These are phyloP conservation scores for Psilocybe cubensis DNA, from an alignment of 768 basidiomycete species.

Conservation along the genomic window DNA sequence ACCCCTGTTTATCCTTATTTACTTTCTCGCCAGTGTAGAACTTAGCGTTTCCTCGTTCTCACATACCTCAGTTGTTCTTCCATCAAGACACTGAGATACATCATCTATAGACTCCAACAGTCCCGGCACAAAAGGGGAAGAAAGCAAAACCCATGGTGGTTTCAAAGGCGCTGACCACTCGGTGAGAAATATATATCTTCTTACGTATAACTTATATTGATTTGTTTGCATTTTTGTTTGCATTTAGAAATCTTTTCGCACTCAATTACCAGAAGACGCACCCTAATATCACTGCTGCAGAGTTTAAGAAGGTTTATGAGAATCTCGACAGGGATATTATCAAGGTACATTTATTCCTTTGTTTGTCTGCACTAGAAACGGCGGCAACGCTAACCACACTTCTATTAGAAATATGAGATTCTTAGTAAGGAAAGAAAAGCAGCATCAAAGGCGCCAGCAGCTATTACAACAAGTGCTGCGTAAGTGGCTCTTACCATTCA, in stretches of 20 bases:
- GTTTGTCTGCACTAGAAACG: too few relatives aligned
- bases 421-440: too few relatives aligned
- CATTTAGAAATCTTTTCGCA: not conserved
- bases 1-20: too few relatives aligned
- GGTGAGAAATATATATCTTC: not conserved
- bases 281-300: not conserved
- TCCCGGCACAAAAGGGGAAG: not conserved
- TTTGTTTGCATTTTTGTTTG: not conserved
- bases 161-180: not conserved
- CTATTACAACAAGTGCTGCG: too few relatives aligned
- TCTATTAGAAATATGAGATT: too few relatives aligned
- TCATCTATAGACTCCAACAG: not conserved
- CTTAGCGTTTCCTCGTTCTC: too few relatives aligned
- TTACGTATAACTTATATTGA: not conserved
- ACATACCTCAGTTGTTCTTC: too few relatives aligned
- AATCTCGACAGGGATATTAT: conserved; percentile 1
- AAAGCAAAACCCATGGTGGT: not conserved
- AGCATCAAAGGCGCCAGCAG: too few relatives aligned
- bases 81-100: too few relatives aligned
- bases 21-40: too few relatives aligned
- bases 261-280: not conserved
- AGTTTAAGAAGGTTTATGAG: conserved; percentile 8
- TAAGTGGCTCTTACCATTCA: too few relatives aligned
- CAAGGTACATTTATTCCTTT: conserved; percentile 8
- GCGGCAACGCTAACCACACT: too few relatives aligned